phyloP scores from a whole-genome alignment of 2,329 filamentous ascomycete genomes.

The Aureobasidium namibiae region DNA sequence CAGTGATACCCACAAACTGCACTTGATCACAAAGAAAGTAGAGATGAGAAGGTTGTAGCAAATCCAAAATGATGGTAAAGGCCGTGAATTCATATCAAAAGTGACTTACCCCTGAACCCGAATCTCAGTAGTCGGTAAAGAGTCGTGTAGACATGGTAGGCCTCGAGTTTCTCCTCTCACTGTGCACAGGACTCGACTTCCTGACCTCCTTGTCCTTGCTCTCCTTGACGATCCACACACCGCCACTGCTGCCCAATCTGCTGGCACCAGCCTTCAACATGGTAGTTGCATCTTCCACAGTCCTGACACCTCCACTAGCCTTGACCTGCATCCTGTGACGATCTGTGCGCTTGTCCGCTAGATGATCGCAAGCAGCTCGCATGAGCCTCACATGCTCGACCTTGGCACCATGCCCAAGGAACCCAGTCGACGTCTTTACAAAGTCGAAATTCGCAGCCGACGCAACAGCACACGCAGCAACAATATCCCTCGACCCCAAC shows the following conservation, averaged over 20 bases:
- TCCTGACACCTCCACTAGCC: conserved; percentile 50
- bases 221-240: conserved; percentile 48
- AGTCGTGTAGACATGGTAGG: conserved; percentile 7
- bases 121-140: conserved; percentile 11
- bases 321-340: conserved; percentile 43
- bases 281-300: conserved; percentile 40
- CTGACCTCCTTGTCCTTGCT: conserved; percentile 21
- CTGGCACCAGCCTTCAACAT: conserved; percentile 51
- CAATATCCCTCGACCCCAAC: conserved; percentile 40
- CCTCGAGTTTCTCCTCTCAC: background rate
- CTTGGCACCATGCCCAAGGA: conserved; percentile 47
- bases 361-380: conserved; percentile 38
- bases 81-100: background rate
- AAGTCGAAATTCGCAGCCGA: conserved; percentile 48
- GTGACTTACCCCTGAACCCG: background rate
- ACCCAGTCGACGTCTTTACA: conserved; percentile 55
- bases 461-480: conserved; percentile 46
- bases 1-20: too few relatives aligned
- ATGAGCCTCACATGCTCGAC: conserved; percentile 47
- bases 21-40: background rate
- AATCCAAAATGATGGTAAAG: background rate
- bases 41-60: background rate
- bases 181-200: conserved; percentile 3
- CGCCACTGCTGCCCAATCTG: conserved; percentile 48
- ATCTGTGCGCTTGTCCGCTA: conserved; percentile 19